Base-by-base conservation (phyloP, 352 stramenopile species). In the Globisporangium acanthophoron region DNA sequence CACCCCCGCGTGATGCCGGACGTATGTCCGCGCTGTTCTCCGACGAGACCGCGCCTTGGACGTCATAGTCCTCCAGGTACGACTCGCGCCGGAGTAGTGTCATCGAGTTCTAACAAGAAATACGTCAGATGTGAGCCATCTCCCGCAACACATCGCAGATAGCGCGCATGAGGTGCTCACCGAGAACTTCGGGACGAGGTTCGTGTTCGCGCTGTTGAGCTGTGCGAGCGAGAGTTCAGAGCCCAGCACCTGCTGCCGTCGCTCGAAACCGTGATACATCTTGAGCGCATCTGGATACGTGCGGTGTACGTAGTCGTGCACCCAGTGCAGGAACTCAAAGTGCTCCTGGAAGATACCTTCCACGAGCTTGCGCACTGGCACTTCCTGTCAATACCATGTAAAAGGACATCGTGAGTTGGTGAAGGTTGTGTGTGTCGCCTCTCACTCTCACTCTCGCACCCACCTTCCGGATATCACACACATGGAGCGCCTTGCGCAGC, bases 281-380 rank as follows among this genome's bases (percentile, higher is more conserved):
- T 70, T 69, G 33, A 80, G 67, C 6, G 75, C 73, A 18, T 88
- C 76, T 12, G 75, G 78, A 50, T 76, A 89, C 21, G 69, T 91
- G 52, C 80, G 76, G 50, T 88, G 76, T n/a, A 85, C 78, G 58
- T 90, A 87, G 60, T 92, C 79, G 51, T 92, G 81, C 24, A 92
- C 58, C 82, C 82, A 92, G 57, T 92, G 78, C 48, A 92, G 69
- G 46, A 92, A 90, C 58, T 90, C 79, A 56, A 92, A 90, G 64
- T 92, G 82, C 57, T 90, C 82, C 35, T 92, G 82, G 55, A 92
- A 92, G 12, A 90, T 62, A 16, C 82, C 82, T 20, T 80, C 62
- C 15, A 87, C 67, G 18, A 90, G 66, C 61, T 92, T 89, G 52
- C 69, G 71, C 20, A 87, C 68, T 1, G 79, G 76, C 12, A 92